These are phyloP conservation scores for Rhododendron vialii DNA, from an alignment of 148 eudicot genomes.

Conservation along the genomic window DNA sequence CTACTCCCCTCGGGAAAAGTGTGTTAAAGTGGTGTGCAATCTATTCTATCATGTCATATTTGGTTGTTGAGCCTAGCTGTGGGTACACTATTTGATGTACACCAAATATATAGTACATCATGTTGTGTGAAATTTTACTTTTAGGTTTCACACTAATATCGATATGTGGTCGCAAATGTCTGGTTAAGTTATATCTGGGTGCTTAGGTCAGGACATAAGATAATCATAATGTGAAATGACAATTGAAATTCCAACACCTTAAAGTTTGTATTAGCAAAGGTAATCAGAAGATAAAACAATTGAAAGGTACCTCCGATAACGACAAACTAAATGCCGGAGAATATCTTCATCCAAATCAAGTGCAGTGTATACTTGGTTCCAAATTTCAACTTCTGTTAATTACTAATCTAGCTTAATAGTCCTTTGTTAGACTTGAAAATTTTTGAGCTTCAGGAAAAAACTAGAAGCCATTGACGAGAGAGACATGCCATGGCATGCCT, in stretches of 20 bases:
- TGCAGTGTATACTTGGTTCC: neutral
- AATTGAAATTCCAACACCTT: no score
- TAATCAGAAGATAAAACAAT: neutral
- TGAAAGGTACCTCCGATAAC: neutral
- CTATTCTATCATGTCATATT: neutral
- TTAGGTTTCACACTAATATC: neutral
- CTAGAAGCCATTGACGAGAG: constrained; percentile 3
- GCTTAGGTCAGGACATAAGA: neutral
- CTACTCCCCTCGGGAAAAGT: neutral
- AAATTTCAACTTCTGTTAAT: neutral
- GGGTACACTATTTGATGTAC: neutral
- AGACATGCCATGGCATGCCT: neutral
- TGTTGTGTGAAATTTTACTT: no score
- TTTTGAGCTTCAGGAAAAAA: neutral
- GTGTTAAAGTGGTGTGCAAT: neutral
- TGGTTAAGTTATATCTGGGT: neutral
- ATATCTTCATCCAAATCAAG: neutral
- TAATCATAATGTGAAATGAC: no score
- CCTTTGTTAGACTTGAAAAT: neutral
- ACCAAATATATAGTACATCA: neutral
- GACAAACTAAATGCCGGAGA: neutral
- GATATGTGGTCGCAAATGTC: neutral
- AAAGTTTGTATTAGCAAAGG: neutral
- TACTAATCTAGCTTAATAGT: neutral
- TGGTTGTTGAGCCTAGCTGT: neutral